A percentile compares a stretch with the other conserved stretches of the same genome.
These are phyloP conservation scores for Blastobotrys niveus DNA, from an alignment of 1,139 yeast species.

Conservation along the genomic window DNA sequence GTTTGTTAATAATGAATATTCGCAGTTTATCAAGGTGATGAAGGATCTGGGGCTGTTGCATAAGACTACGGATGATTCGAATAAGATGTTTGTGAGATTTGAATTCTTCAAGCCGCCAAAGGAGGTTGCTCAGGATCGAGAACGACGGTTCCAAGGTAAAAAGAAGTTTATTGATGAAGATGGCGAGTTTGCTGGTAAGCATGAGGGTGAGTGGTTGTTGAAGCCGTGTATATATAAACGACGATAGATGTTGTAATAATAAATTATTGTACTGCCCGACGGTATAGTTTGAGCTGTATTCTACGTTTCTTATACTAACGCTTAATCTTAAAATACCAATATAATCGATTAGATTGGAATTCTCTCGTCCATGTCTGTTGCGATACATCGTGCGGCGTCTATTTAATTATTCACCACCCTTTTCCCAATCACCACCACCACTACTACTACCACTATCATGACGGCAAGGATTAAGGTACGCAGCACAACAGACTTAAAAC, in stretches of 20 bases:
- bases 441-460: no score
- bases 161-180: slow-evolving; percentile 60
- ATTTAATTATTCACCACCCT: no score
- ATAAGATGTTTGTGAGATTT: slow-evolving; percentile 91
- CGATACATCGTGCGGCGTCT: no score
- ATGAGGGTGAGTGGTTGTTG: slow-evolving; percentile 83
- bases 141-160: slow-evolving; percentile 47
- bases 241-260: slow-evolving; percentile 28
- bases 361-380: no score
- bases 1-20: slow-evolving; percentile 54
- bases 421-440: no score
- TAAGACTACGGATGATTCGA: slow-evolving; percentile 76
- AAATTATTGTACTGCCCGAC: no score
- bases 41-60: slow-evolving; percentile 81
- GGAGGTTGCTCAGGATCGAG: slow-evolving; percentile 61
- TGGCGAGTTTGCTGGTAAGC: slow-evolving; percentile 42
- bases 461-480: no score
- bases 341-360: no score
- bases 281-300: no score
- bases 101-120: slow-evolving; percentile 86
- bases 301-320: no score
- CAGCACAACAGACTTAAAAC: no score
- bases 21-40: slow-evolving; percentile 71
- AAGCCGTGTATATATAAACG: slow-evolving; percentile 49
- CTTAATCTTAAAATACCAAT: no score